A percentile compares a stretch with the other conserved stretches of the same genome.
These are phyloP conservation scores for Chaetothyriales sp. DNA, from an alignment of 2,329 filamentous ascomycete genomes.

Conservation along the genomic window DNA sequence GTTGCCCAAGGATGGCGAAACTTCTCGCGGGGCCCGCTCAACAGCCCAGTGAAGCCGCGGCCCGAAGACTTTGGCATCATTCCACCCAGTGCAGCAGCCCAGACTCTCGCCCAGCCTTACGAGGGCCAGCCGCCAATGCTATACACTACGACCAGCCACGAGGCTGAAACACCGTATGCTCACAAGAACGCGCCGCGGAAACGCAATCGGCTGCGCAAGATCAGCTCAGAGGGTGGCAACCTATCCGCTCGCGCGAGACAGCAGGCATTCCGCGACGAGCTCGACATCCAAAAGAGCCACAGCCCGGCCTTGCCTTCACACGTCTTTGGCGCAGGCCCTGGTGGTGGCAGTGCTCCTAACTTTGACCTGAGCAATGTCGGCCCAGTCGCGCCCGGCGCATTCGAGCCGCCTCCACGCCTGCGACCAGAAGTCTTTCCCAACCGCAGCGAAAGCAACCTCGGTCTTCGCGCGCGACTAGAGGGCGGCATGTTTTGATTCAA, in stretches of 20 bases:
- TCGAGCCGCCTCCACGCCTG: neutral
- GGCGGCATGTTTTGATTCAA: constrained; percentile 14
- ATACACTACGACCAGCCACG: constrained; percentile 4
- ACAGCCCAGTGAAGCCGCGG: neutral
- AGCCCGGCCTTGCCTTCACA: constrained; percentile 10
- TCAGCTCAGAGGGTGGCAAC: constrained; percentile 35
- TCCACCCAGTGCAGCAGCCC: neutral
- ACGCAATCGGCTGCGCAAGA: constrained; percentile 32
- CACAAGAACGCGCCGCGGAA: constrained; percentile 13
- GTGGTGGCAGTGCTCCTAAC: neutral
- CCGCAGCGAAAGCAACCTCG: constrained; percentile 13
- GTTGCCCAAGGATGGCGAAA: neutral
- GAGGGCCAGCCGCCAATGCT: neutral
- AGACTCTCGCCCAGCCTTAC: neutral
- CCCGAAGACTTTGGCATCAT: neutral
- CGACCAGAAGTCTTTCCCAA: constrained; percentile 12
- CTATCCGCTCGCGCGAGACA: constrained; percentile 32
- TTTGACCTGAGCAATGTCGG: neutral
- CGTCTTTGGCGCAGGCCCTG: neutral
- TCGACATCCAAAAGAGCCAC: constrained; percentile 11
- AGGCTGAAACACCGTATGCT: neutral
- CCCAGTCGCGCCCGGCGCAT: neutral
- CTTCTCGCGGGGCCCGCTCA: neutral
- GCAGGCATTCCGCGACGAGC: constrained; percentile 22
- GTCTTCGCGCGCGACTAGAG: constrained; percentile 8